Evolutionary conservation across 1,284 basidiomycete species (phyloP), one percentile per base, ranked within the genome.

Genomic region (Termitomyces sp.): DNA sequence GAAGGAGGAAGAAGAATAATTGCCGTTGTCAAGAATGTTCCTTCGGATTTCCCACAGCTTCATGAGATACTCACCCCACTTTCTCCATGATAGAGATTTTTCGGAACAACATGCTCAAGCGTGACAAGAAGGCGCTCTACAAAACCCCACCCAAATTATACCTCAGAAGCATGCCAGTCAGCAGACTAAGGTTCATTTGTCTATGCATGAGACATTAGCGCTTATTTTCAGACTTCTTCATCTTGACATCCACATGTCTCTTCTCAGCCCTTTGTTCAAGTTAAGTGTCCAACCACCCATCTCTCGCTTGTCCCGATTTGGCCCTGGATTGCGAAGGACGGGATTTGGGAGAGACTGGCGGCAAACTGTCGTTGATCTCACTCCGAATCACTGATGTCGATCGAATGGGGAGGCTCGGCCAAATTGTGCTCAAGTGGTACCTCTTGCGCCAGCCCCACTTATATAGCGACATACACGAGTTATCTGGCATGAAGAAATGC

Each of bases 301-400:
- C 21, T 16, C 33, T 35, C n/a, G 21, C 21, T 3, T 11, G 2
- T 39, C n/a, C 24, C n/a, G n/a, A n/a, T n/a, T n/a, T 55, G 14
- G 50, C 54, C 4, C 35, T 55, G 16, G 54, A 55, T 37, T 55
- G 54, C 31, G 54, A 55, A 21, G 54, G 50, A n/a, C 45, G 26
- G 10, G 11, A 41, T 35, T 34, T 55, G 1, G 54, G 54, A 1
- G 18, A 35, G 0, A 14, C 7, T 24, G 54, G 44, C 11, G 54
- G 54, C 13, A 41, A 37, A 5, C 41, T 55, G n/a, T 55, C 54
- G 16, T 30, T 55, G 21, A 49, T 55, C 3, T 53, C 54, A 1
- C 33, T 55, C 10, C 28, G 50, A n/a, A 46, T 18, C 21, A 37
- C 21, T 11, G 38, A 48, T 10, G 52, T 34, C 9, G 21, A 46